These are phyloP conservation scores for Aspergillus intermedius DNA, from an alignment of 2,329 filamentous ascomycete species.

Conservation along the genomic window DNA sequence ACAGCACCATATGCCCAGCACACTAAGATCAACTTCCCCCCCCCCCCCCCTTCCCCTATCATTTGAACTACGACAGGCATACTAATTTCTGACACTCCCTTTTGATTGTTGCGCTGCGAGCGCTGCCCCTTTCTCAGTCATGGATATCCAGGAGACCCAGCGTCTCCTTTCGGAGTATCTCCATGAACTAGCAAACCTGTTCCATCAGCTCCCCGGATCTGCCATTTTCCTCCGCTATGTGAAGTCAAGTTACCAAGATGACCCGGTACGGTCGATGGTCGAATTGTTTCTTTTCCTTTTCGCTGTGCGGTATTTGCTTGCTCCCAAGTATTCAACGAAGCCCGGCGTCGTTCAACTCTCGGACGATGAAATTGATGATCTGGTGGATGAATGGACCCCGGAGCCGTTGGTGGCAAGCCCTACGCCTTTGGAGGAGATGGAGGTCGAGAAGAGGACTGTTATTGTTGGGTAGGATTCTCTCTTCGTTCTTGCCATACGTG, in stretches of 20 bases:
- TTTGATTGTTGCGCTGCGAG: constrained; percentile 5
- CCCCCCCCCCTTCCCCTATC: neutral
- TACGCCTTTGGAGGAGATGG: constrained; percentile 68
- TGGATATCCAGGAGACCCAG: constrained; percentile 54
- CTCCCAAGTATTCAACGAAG: constrained; percentile 88
- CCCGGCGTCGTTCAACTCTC: constrained; percentile 82
- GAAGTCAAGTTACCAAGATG: constrained; percentile 94
- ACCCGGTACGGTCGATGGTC: constrained; percentile 86
- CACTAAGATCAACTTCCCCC: too few relatives aligned
- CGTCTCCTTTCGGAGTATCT: constrained; percentile 49
- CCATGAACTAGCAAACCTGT: constrained; percentile 54
- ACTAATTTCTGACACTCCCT: neutral
- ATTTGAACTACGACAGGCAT: neutral
- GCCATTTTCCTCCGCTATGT: constrained; percentile 93
- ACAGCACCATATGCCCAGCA: too few relatives aligned
- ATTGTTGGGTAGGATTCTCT: constrained; percentile 66
- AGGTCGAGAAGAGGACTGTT: constrained; percentile 77
- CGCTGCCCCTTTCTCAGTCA: constrained; percentile 23
- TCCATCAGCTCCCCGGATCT: constrained; percentile 89
- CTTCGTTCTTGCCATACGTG: neutral
- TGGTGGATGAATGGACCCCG: constrained; percentile 93
- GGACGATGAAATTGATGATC: constrained; percentile 94
- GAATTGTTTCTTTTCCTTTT: constrained; percentile 93
- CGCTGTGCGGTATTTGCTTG: constrained; percentile 85
- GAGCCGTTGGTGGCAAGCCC: constrained; percentile 77